Evolutionary conservation across 805 yeast species (phyloP).

Genomic region (Kazachstania africana): DNA sequence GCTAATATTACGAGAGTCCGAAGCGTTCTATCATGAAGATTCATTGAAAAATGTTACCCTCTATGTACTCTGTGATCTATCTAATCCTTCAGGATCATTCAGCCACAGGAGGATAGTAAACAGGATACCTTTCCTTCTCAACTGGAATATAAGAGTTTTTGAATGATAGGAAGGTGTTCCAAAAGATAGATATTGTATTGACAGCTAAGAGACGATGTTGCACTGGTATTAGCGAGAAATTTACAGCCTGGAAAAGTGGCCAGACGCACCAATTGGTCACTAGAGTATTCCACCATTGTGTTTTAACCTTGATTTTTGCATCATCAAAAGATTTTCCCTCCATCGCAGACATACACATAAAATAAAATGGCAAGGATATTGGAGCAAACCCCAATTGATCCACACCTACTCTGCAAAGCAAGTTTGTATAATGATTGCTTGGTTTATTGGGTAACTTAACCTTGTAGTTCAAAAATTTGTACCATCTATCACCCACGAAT

Average conservation of each 20-base stretch:
- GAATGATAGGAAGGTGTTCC: constrained; percentile 72
- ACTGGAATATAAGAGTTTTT: constrained; percentile 34
- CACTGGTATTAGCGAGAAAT: constrained; percentile 67
- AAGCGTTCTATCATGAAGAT: too few relatives aligned
- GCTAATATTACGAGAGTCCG: too few relatives aligned
- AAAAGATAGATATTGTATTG: constrained; percentile 59
- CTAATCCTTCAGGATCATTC: too few relatives aligned
- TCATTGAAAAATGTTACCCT: too few relatives aligned
- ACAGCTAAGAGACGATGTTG: constrained; percentile 58
- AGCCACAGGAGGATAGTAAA: constrained; percentile 30
- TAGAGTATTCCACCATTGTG: constrained; percentile 57
- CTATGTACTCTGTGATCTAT: too few relatives aligned
- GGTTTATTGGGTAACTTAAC: constrained; percentile 30
- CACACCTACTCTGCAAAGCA: constrained; percentile 40
- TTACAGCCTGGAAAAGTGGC: constrained; percentile 77
- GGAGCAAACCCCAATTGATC: constrained; percentile 81
- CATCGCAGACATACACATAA: constrained; percentile 50
- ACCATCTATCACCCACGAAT: constrained; percentile 67
- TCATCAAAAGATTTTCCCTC: constrained; percentile 38
- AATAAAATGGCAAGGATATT: constrained; percentile 61
- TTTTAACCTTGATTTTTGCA: constrained; percentile 32
- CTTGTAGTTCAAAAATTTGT: constrained; percentile 35
- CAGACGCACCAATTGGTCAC: constrained; percentile 74
- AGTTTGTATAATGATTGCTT: constrained; percentile 22
- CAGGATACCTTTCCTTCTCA: constrained; percentile 16